A percentile compares a stretch with the other conserved stretches of the same genome.
Evolutionary conservation across 805 yeast species (phyloP).

Genomic region (Yarrowia phangngaensis): DNA sequence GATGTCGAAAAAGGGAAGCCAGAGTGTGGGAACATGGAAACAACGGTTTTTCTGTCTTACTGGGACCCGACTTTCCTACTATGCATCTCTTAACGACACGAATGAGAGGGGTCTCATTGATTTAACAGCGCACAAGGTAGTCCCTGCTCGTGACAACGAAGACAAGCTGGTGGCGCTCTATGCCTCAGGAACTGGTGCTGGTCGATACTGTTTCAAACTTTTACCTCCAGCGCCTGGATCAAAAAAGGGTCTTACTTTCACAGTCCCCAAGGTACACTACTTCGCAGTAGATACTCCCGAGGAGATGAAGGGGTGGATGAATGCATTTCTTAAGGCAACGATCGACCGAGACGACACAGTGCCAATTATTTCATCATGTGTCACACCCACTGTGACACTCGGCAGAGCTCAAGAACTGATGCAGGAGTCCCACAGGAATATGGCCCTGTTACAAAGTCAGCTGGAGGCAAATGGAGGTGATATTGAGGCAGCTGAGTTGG

Average conservation of each 20-base stretch:
- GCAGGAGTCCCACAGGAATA: slow-evolving; percentile 58
- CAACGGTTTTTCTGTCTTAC: slow-evolving; percentile 80
- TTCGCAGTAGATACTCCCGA: slow-evolving; percentile 91
- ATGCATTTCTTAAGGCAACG: slow-evolving; percentile 90
- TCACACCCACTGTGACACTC: slow-evolving; percentile 90
- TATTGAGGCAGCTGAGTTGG: slow-evolving; percentile 22
- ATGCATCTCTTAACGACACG: slow-evolving; percentile 68
- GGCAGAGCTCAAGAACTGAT: slow-evolving; percentile 81
- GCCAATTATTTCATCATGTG: slow-evolving; percentile 88
- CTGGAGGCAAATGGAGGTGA: slow-evolving; percentile 27
- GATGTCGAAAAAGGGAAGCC: slow-evolving; percentile 90
- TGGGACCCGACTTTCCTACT: slow-evolving; percentile 90
- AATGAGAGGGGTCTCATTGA: slow-evolving; percentile 91
- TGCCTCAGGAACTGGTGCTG: slow-evolving; percentile 91
- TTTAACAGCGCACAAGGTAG: slow-evolving; percentile 88
- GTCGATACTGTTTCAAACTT: slow-evolving; percentile 81
- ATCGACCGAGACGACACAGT: slow-evolving; percentile 91
- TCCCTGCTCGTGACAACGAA: slow-evolving; percentile 72
- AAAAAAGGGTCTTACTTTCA: slow-evolving; percentile 88
- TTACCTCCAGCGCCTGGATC: slow-evolving; percentile 98
- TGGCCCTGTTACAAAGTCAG: slow-evolving; percentile 40
- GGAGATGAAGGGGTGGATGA: slow-evolving; percentile 94
- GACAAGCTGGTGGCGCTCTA: slow-evolving; percentile 81
- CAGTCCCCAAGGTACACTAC: slow-evolving; percentile 92
- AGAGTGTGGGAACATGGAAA: slow-evolving; percentile 87